Conservation (phyloP, 768 basidiomycete species). For the Tylopilus balloui region DNA sequence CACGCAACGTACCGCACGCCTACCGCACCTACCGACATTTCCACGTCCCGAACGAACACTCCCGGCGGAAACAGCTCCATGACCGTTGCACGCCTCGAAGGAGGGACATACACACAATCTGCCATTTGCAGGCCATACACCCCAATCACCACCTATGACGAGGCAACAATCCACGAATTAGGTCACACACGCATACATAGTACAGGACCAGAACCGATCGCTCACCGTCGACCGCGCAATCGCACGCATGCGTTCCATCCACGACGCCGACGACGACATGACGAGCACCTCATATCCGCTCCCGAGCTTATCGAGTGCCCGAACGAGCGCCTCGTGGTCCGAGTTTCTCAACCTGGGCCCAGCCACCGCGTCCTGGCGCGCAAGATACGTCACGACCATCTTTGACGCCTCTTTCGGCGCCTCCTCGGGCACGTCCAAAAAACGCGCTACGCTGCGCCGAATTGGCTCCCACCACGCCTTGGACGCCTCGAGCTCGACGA, state of each 20-base stretch:
- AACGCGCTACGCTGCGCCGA: slow-evolving; percentile 39
- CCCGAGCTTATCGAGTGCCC: slow-evolving; percentile 50
- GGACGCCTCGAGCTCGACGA: slow-evolving; percentile 40
- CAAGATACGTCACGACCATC: slow-evolving; percentile 62
- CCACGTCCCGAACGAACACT: background rate
- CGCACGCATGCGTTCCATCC: slow-evolving; percentile 61
- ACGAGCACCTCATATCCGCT: slow-evolving; percentile 54
- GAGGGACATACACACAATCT: background rate
- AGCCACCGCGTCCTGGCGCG: slow-evolving; percentile 50
- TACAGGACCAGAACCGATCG: too few species aligned
- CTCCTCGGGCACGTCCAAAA: slow-evolving; percentile 35
- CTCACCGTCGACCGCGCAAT: slow-evolving; percentile 67
- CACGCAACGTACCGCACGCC: slow-evolving; percentile 1
- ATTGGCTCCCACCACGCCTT: slow-evolving; percentile 70
- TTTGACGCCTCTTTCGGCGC: slow-evolving; percentile 23
- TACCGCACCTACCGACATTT: background rate
- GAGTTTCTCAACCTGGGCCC: slow-evolving; percentile 48
- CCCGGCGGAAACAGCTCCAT: slow-evolving; percentile 2
- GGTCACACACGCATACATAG: slow-evolving; percentile 3
- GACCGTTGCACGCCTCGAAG: background rate
- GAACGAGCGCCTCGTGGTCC: slow-evolving; percentile 60
- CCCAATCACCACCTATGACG: slow-evolving; percentile 3
- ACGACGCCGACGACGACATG: slow-evolving; percentile 47
- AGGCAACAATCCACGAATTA: background rate
- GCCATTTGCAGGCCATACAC: slow-evolving; percentile 3